Base-by-base conservation (phyloP, 1,284 basidiomycete species). In the Phellinidium pouzarii region DNA sequence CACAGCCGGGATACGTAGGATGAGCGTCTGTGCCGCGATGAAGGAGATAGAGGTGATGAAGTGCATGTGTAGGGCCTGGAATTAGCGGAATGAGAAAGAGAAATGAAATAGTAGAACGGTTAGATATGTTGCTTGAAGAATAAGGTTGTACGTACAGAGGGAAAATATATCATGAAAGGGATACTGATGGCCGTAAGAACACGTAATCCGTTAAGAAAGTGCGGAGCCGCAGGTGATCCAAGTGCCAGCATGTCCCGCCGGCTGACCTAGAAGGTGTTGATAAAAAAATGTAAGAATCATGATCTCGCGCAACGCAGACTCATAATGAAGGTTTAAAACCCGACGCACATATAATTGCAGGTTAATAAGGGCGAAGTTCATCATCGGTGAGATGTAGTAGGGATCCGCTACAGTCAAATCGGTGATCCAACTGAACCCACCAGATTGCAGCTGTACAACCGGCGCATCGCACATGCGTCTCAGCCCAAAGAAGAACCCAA, bases 401-500 rank as follows among this genome's bases (percentile, higher is more conserved):
- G 94, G 92, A 65, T 94, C 92, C 3, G 83, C 66, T 1, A 76
- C 65, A 0, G 91, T 91, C 55, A 99, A 68, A 66, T 97, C 88
- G 0, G 80, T 80, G 34, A 95, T 69, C 74, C 86, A 85, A 41
- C 68, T 73, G 14, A 94, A 68, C 0, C 94, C 94, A 55, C 91
- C 94, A 57, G 81, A 71, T 59, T 80, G 77, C 60, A 98, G 69
- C 65, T 88, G 87, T 42, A 77, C 74, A 26, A 95, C 64, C 0
- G 88, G 90, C 22, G 84, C 67, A 45, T 75, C 72, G 54, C 86
- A 87, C 71, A 98, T 77, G 36, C 71, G 72, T 65, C 82, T 80
- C 44, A 97, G 67, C 12, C 82, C 92, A 59, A 94, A 85, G 77
- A 97, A 99, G 71, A 93, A 75, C 25, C 85, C 82, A 45, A 97